Percentiles rank a stretch among this genome's conserved stretches.
These are phyloP conservation scores for Akanthomyces uredinophilus DNA, from an alignment of 2,329 filamentous ascomycete species.

Conservation along the genomic window DNA sequence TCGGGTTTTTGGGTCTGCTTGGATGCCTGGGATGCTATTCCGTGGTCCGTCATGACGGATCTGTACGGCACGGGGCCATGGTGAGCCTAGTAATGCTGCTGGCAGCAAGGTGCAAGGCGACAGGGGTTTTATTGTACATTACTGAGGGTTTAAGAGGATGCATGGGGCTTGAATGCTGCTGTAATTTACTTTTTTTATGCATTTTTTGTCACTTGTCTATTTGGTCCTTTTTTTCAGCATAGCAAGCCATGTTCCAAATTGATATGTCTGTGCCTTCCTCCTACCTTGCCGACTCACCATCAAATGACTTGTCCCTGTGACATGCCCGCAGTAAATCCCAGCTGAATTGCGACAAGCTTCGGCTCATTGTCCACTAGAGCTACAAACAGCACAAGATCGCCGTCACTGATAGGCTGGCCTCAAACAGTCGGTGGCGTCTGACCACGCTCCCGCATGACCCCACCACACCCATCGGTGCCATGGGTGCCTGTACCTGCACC, in stretches of 20 bases:
- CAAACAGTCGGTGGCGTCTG: background rate
- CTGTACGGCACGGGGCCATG: conserved; percentile 5
- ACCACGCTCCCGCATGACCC: background rate
- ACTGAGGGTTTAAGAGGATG: too few relatives aligned
- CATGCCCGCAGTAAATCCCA: background rate
- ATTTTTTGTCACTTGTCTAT: too few relatives aligned
- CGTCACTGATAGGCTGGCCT: background rate
- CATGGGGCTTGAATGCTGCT: background rate
- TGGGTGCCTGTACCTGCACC: background rate
- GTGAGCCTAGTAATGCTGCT: background rate
- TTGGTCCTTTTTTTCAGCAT: background rate
- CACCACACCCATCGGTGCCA: background rate
- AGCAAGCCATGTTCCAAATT: background rate
- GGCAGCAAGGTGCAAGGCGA: background rate
- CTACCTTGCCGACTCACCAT: background rate
- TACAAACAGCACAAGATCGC: too few relatives aligned
- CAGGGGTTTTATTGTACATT: background rate
- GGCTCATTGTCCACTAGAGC: background rate
- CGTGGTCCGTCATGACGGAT: conserved; percentile 9
- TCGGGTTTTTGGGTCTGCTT: conserved; percentile 6
- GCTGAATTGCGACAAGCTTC: conserved; percentile 1
- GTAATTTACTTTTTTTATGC: background rate
- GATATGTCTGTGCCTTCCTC: background rate
- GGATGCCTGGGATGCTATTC: conserved; percentile 11
- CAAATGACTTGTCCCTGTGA: background rate